phyloP scores from a whole-genome alignment of 345 rosid genomes.

The Camelina neglecta region DNA sequence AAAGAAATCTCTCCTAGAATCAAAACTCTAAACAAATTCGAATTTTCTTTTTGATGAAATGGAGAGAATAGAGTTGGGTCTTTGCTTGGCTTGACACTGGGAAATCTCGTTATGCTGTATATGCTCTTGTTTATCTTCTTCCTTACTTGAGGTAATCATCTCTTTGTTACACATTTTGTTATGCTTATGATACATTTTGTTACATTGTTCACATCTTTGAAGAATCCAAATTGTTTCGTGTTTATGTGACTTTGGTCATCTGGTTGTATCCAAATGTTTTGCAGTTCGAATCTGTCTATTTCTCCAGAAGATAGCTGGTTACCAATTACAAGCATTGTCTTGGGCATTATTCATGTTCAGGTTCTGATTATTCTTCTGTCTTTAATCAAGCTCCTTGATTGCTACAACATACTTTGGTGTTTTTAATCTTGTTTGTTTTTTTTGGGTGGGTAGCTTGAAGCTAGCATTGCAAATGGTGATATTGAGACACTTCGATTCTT shows the following conservation, averaged over 20 bases:
- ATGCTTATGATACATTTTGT: too few species aligned
- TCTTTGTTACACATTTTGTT: too few species aligned
- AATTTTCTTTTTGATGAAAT: neutral
- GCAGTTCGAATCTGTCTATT: conserved; percentile 80
- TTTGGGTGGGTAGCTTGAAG: conserved; percentile 65
- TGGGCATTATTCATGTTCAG: conserved; percentile 91
- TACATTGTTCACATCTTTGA: too few species aligned
- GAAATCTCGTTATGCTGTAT: conserved; percentile 75
- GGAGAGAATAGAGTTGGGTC: conserved; percentile 73
- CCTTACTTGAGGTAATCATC: conserved; percentile 73
- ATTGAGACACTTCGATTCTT: conserved; percentile 64
- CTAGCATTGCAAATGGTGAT: conserved; percentile 85
- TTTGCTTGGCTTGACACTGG: conserved; percentile 99
- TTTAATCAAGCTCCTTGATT: neutral
- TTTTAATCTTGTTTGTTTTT: neutral
- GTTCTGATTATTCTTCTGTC: conserved; percentile 41
- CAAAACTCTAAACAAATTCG: neutral
- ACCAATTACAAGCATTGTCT: conserved; percentile 85
- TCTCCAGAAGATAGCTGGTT: conserved; percentile 94
- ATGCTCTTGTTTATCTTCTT: conserved; percentile 75
- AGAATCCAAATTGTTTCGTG: neutral
- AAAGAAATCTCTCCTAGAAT: neutral
- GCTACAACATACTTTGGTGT: neutral
- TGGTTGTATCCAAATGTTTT: neutral
- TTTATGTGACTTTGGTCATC: neutral